phyloP scores from a whole-genome alignment of 371 early-diverging fungal species.

The Quaeritorhiza haematococci region DNA sequence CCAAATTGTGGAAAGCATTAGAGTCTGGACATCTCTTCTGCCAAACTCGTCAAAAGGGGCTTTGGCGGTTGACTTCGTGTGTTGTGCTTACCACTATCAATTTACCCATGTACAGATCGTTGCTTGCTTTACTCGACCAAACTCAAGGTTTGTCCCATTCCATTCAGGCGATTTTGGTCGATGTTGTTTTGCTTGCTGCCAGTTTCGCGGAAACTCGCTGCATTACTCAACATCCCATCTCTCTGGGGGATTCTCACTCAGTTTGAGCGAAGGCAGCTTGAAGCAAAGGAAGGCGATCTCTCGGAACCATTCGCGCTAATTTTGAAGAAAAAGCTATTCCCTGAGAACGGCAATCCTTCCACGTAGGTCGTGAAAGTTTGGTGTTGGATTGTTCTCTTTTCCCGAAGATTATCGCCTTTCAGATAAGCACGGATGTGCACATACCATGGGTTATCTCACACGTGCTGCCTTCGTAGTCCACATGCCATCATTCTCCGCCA shows the following conservation, averaged over 20 bases:
- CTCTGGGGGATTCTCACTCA: too few relatives aligned
- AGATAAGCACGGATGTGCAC: neutral
- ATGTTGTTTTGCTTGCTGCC: neutral
- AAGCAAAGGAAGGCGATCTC: slow-evolving; percentile 34
- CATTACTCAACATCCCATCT: slow-evolving; percentile 48
- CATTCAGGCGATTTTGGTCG: neutral
- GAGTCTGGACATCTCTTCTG: too few relatives aligned
- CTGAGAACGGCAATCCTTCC: slow-evolving; percentile 18
- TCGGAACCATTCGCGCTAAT: slow-evolving; percentile 37
- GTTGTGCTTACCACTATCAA: too few relatives aligned
- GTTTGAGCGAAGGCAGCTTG: slow-evolving; percentile 49
- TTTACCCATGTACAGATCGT: slow-evolving; percentile 7
- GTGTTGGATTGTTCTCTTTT: neutral
- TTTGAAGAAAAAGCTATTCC: slow-evolving; percentile 49
- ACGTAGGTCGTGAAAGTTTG: slow-evolving; percentile 27
- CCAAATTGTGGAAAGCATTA: too few relatives aligned
- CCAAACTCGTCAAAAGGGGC: too few relatives aligned
- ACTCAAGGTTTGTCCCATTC: slow-evolving; percentile 3
- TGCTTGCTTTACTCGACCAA: slow-evolving; percentile 20
- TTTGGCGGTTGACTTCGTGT: too few relatives aligned
- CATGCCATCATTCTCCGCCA: slow-evolving; percentile 51
- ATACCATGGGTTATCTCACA: neutral
- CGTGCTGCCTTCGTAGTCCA: slow-evolving; percentile 31
- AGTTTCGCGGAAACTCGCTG: slow-evolving; percentile 55
- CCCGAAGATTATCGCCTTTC: neutral